Conservation (phyloP, 2,329 filamentous ascomycete species). For the Ceratocystiopsis brevicomis region DNA sequence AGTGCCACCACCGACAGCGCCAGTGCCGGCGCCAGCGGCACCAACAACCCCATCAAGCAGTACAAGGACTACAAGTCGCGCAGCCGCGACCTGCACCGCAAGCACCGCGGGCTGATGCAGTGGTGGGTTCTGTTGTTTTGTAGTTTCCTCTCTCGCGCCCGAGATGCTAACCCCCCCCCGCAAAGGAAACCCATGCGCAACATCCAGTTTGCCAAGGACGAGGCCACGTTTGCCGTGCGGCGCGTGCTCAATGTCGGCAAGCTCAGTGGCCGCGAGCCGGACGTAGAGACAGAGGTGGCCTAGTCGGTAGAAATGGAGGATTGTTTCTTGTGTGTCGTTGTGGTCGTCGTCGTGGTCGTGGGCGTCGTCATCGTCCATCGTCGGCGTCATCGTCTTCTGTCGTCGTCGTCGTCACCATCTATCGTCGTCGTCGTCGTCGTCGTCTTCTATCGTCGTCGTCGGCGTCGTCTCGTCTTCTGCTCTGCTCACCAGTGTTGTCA, state of each 20-base stretch:
- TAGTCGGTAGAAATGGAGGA: neutral
- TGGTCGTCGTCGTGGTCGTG: too few relatives aligned
- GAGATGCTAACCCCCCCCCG: neutral
- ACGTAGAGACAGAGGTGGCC: conserved; percentile 58
- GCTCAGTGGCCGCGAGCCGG: conserved; percentile 65
- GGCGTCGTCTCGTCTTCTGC: too few relatives aligned
- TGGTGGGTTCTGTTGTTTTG: conserved; percentile 30
- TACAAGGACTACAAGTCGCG: conserved; percentile 46
- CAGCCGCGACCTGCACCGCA: conserved; percentile 60
- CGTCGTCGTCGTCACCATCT: too few relatives aligned
- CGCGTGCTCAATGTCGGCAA: conserved; percentile 61
- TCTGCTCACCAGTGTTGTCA: too few relatives aligned
- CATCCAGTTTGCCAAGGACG: conserved; percentile 68
- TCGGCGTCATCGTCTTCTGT: too few relatives aligned
- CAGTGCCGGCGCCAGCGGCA: conserved; percentile 15
- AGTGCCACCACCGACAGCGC: conserved; percentile 11
- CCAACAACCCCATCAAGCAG: conserved; percentile 35
- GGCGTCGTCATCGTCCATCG: too few relatives aligned
- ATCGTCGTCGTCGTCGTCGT: too few relatives aligned
- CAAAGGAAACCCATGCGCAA: conserved; percentile 67
- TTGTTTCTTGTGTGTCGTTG: neutral
- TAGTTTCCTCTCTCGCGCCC: neutral
- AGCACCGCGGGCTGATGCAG: conserved; percentile 84
- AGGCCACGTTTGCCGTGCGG: conserved; percentile 59
- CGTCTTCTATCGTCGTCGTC: too few relatives aligned